These are phyloP conservation scores for Coemansia sp. DNA, from an alignment of 192 early-diverging fungal species.

Conservation along the genomic window DNA sequence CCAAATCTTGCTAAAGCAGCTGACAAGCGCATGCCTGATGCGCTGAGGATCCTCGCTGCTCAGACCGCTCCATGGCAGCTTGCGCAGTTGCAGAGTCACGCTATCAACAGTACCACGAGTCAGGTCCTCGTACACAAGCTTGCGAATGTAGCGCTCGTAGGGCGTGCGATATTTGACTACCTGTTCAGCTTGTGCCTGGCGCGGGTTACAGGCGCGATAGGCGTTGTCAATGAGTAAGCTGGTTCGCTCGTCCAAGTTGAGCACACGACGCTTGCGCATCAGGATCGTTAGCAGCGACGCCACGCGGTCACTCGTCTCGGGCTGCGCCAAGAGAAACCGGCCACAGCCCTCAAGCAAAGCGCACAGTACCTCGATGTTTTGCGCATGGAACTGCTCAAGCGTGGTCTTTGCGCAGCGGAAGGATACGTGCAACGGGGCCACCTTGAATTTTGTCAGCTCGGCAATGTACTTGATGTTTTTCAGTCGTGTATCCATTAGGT, in stretches of 20 bases:
- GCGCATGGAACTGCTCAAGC: constrained; percentile 81
- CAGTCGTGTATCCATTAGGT: constrained; percentile 39
- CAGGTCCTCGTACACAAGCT: constrained; percentile 86
- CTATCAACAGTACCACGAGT: constrained; percentile 69
- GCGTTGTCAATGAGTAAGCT: constrained; percentile 93
- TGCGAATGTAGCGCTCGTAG: constrained; percentile 85
- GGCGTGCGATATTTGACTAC: constrained; percentile 74
- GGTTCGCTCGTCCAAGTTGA: constrained; percentile 84
- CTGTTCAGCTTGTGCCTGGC: constrained; percentile 60
- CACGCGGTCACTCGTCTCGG: constrained; percentile 74
- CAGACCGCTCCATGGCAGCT: constrained; percentile 81
- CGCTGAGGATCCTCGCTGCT: constrained; percentile 32
- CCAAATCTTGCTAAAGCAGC: constrained; percentile 88
- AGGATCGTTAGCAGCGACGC: constrained; percentile 78
- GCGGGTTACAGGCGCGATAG: constrained; percentile 86
- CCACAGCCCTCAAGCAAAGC: constrained; percentile 85
- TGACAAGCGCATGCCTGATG: constrained; percentile 63
- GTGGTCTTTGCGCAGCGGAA: constrained; percentile 85
- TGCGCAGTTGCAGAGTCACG: constrained; percentile 72
- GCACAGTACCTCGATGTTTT: constrained; percentile 86
- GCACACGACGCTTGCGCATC: constrained; percentile 82
- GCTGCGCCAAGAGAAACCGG: constrained; percentile 76
- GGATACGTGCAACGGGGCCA: constrained; percentile 76
- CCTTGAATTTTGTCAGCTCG: constrained; percentile 92
- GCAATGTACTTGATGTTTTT: constrained; percentile 83